Base-by-base conservation (phyloP, 805 yeast genomes). In the Yueomyces sinensis region DNA sequence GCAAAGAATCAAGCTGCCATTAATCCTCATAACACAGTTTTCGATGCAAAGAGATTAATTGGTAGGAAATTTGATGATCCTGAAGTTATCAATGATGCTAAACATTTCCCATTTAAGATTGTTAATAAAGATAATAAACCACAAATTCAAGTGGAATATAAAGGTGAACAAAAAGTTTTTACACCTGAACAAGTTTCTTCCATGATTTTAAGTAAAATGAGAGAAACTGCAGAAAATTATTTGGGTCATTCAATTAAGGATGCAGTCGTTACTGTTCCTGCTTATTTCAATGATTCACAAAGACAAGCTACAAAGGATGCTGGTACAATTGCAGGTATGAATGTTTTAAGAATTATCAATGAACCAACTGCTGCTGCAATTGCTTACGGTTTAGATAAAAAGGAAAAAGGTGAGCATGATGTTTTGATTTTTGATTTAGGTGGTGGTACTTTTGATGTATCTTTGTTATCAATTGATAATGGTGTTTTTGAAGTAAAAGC, bases 221-320 rank as follows among this genome's bases (percentile, higher is more conserved):
- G 75, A 70, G 83, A 76, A 63, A 77, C 80, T 46, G 95, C 95
- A 40, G 94, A 84, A 68, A 76, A 77, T 45, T 82, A 70, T 65
- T 68, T 84, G 45, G 95, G 95, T 52, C 66, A 70, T 49, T 67
- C 65, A 49, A 89, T 84, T 37, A 76, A 74, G 37, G 87, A 84
- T 56, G 95, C 95, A 31, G 95, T 83, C 50, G 80, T 83, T 54
- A 86, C 95, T 36, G 95, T 84, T 46, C 95, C 95, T 38, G 95
- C 95, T 40, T 84, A 84, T 68, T 84, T 84, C 73, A 84, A 84
- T 66, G 95, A 84, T 63, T 82, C 95, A 40, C 95, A 84, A 67
- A 81, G 95, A 70, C 95, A 86, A 68, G 95, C 95, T 41, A 84
- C 95, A 54, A 84, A 86, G 71, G 95, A 86, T 61, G 94, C 95